A percentile compares a stretch with the other conserved stretches of the same genome.
Conservation (phyloP, 2,329 filamentous ascomycete genomes). For the Penicillium sp. region DNA sequence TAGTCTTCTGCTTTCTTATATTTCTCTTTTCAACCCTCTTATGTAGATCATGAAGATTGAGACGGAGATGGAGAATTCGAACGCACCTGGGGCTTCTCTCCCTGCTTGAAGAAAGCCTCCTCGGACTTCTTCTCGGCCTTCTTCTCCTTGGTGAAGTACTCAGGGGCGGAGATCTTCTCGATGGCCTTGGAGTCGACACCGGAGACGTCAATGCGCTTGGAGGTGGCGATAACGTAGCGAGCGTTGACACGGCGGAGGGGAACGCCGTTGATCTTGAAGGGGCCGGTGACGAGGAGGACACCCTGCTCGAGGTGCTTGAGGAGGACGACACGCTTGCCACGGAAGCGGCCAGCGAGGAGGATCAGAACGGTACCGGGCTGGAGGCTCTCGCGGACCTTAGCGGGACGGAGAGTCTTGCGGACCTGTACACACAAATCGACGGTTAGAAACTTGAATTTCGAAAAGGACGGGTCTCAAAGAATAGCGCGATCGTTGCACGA, state of each 20-base stretch:
- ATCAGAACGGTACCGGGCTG: conserved; percentile 96
- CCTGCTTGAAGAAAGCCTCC: conserved; percentile 99
- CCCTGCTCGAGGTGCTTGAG: conserved; percentile 97
- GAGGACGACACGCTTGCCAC: conserved; percentile 99
- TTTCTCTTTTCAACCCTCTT: background rate
- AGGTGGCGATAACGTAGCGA: conserved; percentile 57
- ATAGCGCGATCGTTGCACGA: background rate
- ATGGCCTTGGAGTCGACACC: conserved; percentile 73
- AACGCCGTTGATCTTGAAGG: conserved; percentile 99
- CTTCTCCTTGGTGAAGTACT: conserved; percentile 98
- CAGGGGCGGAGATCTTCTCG: conserved; percentile 84
- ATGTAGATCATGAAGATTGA: background rate
- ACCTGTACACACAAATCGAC: conserved; percentile 61
- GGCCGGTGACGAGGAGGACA: conserved; percentile 97
- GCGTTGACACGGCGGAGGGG: conserved; percentile 77
- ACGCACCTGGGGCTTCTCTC: conserved; percentile 94
- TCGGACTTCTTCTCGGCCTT: conserved; percentile 89
- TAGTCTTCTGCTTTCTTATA: conserved; percentile 2
- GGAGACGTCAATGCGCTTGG: conserved; percentile 62
- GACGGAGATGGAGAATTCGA: background rate
- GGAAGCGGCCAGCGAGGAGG: conserved; percentile 98
- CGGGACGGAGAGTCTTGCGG: conserved; percentile 90
- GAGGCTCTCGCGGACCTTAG: conserved; percentile 85
- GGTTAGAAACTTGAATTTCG: conserved; percentile 27
- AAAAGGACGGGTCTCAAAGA: background rate